phyloP scores from a whole-genome alignment of 1,284 basidiomycete species.

The Amylostereum chailletii region DNA sequence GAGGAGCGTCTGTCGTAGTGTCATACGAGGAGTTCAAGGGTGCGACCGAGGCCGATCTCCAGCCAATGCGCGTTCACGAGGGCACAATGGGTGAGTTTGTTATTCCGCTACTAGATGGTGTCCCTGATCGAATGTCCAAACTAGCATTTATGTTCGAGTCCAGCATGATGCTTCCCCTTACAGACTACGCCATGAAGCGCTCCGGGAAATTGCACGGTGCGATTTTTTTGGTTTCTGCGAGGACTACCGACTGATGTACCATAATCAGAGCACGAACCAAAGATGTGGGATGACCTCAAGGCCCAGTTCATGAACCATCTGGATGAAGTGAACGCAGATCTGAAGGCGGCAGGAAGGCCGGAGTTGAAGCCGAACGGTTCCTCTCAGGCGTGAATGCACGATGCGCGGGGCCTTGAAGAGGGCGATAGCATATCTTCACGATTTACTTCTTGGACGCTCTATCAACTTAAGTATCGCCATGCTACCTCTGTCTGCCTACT shows the following conservation, averaged over 20 bases:
- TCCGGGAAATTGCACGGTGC: conserved; percentile 48
- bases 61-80: conserved; percentile 42
- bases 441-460: no score
- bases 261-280: conserved; percentile 39
- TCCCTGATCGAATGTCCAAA: background rate
- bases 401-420: no score
- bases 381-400: no score
- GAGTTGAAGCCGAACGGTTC: conserved; percentile 1
- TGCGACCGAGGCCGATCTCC: conserved; percentile 40
- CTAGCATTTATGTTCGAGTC: conserved; percentile 61
- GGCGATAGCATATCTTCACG: no score
- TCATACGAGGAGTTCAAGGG: conserved; percentile 49
- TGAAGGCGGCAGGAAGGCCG: conserved; percentile 37
- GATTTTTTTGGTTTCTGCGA: conserved; percentile 8
- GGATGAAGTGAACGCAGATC: conserved; percentile 43
- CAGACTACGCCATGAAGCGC: conserved; percentile 53
- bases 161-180: conserved; percentile 51
- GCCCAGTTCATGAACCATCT: conserved; percentile 51
- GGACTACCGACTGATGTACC: background rate
- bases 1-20: conserved; percentile 22
- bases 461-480: background rate
- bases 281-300: conserved; percentile 55
- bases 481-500: background rate
- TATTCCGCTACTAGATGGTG: background rate
- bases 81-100: conserved; percentile 39